Evolutionary conservation across 2,329 filamentous ascomycete genomes (phyloP).

Genomic region (Pyrenochaeta sp.): DNA sequence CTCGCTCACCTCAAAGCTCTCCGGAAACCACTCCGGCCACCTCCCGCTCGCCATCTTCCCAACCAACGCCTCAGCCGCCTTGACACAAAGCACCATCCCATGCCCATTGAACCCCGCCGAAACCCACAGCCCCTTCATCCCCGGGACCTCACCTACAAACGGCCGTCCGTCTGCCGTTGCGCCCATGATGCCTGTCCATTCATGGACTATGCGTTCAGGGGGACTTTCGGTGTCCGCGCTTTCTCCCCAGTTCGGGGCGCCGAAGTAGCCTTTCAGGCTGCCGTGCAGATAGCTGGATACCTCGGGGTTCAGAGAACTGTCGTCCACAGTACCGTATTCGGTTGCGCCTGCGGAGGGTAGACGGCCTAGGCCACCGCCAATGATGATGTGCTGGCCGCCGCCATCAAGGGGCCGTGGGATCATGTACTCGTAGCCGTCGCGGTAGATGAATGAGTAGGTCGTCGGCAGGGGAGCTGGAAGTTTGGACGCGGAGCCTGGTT

Average conservation of each 20-base stretch:
- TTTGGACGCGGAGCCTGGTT: constrained; percentile 45
- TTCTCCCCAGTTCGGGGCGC: constrained; percentile 50
- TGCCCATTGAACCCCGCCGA: constrained; percentile 70
- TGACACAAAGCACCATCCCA: constrained; percentile 69
- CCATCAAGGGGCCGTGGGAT: constrained; percentile 58
- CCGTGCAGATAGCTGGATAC: constrained; percentile 58
- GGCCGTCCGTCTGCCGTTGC: constrained; percentile 60
- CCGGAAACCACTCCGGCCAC: constrained; percentile 61
- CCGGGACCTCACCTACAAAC: constrained; percentile 55
- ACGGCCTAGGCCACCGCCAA: constrained; percentile 65
- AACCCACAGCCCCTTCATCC: constrained; percentile 59
- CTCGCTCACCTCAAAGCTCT: constrained; percentile 57
- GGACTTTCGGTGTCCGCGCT: constrained; percentile 17
- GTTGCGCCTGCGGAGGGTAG: constrained; percentile 52
- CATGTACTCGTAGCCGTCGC: constrained; percentile 71
- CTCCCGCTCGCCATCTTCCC: constrained; percentile 58
- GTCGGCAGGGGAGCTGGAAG: constrained; percentile 52
- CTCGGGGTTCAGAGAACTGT: constrained; percentile 58
- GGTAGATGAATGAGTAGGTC: constrained; percentile 69
- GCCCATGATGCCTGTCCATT: constrained; percentile 62
- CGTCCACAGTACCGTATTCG: constrained; percentile 65
- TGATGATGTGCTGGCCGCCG: constrained; percentile 62
- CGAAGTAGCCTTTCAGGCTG: constrained; percentile 60
- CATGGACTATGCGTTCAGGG: constrained; percentile 43
- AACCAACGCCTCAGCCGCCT: constrained; percentile 65